phyloP scores from a whole-genome alignment of 1,284 basidiomycete genomes.

The Tremellales sp. region DNA sequence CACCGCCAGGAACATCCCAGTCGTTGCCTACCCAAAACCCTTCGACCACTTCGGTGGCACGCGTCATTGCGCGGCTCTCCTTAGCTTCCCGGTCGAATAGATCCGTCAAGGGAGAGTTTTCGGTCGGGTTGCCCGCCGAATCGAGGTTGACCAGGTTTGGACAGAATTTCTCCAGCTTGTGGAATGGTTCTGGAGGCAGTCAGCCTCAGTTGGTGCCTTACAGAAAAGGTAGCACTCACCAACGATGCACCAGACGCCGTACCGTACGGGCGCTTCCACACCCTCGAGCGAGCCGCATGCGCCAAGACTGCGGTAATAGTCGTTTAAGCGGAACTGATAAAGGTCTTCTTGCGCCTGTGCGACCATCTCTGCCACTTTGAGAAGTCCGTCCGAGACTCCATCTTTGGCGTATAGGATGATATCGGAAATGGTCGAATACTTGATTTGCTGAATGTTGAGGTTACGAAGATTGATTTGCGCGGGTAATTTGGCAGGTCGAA shows the following conservation, averaged over 20 bases:
- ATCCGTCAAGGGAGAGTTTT: constrained; percentile 49
- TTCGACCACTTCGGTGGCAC: constrained; percentile 70
- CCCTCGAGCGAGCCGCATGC: constrained; percentile 29
- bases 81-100: constrained; percentile 50
- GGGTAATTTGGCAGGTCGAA: constrained; percentile 39
- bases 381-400: constrained; percentile 40
- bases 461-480: constrained; percentile 47
- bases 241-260: constrained; percentile 82
- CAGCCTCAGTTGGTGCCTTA: neutral
- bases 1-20: constrained; percentile 45
- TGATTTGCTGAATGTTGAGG: constrained; percentile 55
- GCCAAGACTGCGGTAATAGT: constrained; percentile 31
- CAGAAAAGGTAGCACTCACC: constrained; percentile 52
- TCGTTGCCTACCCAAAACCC: constrained; percentile 56
- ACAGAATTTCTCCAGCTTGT: constrained; percentile 52
- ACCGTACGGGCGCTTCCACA: constrained; percentile 55
- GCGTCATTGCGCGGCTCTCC: constrained; percentile 54
- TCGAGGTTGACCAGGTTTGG: constrained; percentile 55
- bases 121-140: constrained; percentile 45
- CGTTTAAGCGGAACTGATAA: constrained; percentile 37
- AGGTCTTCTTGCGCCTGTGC: constrained; percentile 44
- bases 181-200: constrained; percentile 53
- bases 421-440: constrained; percentile 84
- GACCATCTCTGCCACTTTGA: constrained; percentile 54
- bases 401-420: constrained; percentile 77